These are phyloP conservation scores for Penicillium daleae DNA, from an alignment of 495 filamentous ascomycete genomes.

Conservation along the genomic window DNA sequence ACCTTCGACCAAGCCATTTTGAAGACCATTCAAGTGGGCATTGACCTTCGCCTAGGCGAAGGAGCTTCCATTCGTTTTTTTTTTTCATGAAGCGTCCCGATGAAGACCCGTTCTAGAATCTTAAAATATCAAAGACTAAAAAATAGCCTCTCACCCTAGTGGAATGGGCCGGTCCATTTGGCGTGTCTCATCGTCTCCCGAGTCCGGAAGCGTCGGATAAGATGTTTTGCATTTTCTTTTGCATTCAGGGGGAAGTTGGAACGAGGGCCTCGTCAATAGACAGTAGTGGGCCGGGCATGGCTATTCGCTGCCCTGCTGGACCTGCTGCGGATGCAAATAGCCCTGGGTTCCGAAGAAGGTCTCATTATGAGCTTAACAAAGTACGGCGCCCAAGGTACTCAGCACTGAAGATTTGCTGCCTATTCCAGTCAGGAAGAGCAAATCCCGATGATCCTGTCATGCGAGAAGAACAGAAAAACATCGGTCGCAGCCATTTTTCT, in stretches of 20 bases:
- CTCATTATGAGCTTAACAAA: neutral
- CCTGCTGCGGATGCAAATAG: slow-evolving; percentile 2
- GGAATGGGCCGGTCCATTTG: slow-evolving; percentile 3
- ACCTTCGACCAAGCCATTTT: neutral
- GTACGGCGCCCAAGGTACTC: neutral
- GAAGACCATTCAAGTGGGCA: neutral
- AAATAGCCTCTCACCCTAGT: slow-evolving; percentile 16
- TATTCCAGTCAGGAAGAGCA: neutral
- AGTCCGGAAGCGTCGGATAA: slow-evolving; percentile 2
- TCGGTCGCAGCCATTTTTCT: neutral
- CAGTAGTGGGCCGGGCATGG: neutral
- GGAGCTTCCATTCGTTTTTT: neutral
- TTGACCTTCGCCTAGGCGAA: neutral
- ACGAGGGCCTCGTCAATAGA: neutral
- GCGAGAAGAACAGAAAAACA: neutral
- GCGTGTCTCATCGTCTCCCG: slow-evolving; percentile 9
- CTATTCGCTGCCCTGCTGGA: neutral
- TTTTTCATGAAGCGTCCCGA: neutral
- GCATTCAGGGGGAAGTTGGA: neutral
- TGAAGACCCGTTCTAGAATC: neutral
- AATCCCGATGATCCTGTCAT: neutral
- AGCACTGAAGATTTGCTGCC: neutral
- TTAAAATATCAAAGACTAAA: neutral
- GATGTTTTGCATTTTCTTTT: neutral
- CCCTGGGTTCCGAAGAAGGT: neutral